phyloP scores from a whole-genome alignment of 78 protist genomes.

The Anaeramoeba flamelloides region DNA sequence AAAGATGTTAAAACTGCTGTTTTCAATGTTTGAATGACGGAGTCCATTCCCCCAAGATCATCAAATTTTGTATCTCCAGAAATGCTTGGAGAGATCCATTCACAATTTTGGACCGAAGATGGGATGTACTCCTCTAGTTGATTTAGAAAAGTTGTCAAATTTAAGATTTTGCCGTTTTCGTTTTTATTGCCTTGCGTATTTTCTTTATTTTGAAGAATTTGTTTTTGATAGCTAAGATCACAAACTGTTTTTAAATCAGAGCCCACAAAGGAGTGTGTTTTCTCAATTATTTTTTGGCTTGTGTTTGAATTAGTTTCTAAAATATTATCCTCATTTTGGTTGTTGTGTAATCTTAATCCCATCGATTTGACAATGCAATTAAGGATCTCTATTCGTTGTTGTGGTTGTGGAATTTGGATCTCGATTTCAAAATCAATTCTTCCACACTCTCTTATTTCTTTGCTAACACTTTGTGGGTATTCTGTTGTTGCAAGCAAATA shows the following conservation, averaged over 20 bases:
- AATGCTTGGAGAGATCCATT: not conserved
- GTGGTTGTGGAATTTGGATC: not conserved
- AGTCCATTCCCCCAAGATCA: not conserved
- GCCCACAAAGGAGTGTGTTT: not conserved
- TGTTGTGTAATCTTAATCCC: no score
- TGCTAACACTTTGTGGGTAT: not conserved
- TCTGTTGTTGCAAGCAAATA: not conserved
- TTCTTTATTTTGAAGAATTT: not conserved
- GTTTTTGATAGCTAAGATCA: not conserved
- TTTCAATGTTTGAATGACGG: not conserved
- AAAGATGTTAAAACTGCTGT: not conserved
- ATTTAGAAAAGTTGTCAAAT: not conserved
- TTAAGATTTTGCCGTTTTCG: not conserved
- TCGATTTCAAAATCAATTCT: not conserved
- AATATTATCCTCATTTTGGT: not conserved
- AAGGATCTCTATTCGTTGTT: not conserved
- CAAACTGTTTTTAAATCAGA: no score
- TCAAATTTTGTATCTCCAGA: no score
- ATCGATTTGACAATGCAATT: not conserved
- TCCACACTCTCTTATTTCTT: not conserved
- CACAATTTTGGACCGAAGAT: no score
- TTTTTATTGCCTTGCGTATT: not conserved
- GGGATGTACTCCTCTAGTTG: not conserved
- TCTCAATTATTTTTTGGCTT: not conserved
- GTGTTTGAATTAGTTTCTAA: not conserved